Evolutionary conservation across 2,329 filamentous ascomycete species (phyloP).

Genomic region (Colletotrichum tanaceti): DNA sequence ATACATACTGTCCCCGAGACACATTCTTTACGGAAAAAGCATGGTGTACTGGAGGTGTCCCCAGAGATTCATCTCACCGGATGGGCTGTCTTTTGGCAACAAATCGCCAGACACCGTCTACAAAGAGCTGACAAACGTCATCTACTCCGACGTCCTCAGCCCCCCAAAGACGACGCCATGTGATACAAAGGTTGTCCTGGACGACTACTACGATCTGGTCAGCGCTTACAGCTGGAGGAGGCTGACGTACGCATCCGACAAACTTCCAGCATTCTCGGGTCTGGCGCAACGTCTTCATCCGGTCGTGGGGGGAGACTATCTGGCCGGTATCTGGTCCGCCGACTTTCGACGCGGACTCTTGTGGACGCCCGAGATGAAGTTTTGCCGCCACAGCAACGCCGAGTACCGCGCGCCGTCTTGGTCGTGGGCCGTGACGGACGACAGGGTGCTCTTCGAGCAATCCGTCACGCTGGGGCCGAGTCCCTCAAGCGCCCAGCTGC

Average conservation of each 20-base stretch:
- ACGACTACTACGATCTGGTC: slow-evolving; percentile 1
- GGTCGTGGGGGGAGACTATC: background rate
- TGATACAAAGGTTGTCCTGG: background rate
- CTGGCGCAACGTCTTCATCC: background rate
- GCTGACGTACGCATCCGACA: background rate
- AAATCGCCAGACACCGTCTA: slow-evolving; percentile 11
- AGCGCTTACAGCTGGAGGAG: background rate
- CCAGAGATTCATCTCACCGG: background rate
- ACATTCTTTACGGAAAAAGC: slow-evolving; percentile 1
- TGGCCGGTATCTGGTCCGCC: slow-evolving; percentile 3
- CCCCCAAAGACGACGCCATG: no score
- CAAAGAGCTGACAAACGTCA: background rate
- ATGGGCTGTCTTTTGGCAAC: slow-evolving; percentile 9
- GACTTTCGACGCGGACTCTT: slow-evolving; percentile 6
- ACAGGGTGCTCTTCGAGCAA: background rate
- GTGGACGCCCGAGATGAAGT: background rate
- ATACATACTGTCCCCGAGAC: slow-evolving; percentile 22
- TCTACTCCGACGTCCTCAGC: background rate
- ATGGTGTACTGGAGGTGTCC: slow-evolving; percentile 27
- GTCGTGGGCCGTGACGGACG: slow-evolving; percentile 12
- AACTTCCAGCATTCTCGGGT: slow-evolving; percentile 12
- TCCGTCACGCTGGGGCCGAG: background rate
- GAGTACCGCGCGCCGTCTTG: background rate
- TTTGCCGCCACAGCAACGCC: background rate
- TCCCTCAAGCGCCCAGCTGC: background rate